phyloP scores from a whole-genome alignment of 345 rosid genomes.

The Euphorbia pulcherrima region DNA sequence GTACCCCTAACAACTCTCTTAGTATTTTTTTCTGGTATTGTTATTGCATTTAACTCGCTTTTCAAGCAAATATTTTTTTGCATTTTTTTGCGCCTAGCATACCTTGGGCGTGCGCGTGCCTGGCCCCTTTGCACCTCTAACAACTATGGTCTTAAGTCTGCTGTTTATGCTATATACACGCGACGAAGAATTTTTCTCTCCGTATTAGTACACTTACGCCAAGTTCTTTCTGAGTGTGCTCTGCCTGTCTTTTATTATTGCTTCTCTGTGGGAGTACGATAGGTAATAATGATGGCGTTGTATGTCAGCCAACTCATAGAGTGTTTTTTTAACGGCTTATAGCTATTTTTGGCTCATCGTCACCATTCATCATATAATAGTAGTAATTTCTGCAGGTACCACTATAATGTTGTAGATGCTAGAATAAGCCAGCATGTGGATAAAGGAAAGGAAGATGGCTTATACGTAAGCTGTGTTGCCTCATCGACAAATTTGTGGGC shows the following conservation, averaged over 20 bases:
- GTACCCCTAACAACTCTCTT: too few relatives aligned
- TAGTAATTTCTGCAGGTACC: constrained; percentile 18
- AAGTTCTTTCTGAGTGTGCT: not conserved
- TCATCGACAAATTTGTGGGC: constrained; percentile 26
- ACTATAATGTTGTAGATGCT: constrained; percentile 21
- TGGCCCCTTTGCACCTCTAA: too few relatives aligned
- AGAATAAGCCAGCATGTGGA: constrained; percentile 24
- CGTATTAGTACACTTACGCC: not conserved
- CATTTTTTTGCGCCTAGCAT: too few relatives aligned
- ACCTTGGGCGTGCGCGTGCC: too few relatives aligned
- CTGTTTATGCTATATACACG: not conserved
- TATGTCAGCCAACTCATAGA: too few relatives aligned
- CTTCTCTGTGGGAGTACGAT: not conserved
- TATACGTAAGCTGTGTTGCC: constrained; percentile 24
- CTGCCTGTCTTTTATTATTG: not conserved
- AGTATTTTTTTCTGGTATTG: too few relatives aligned
- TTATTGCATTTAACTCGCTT: too few relatives aligned
- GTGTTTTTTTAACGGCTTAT: not conserved
- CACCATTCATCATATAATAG: not conserved
- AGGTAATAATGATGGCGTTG: not conserved
- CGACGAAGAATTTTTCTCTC: not conserved
- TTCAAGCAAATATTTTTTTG: too few relatives aligned
- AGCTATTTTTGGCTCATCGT: not conserved
- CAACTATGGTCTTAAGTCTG: too few relatives aligned
- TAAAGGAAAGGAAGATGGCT: constrained; percentile 27